These are phyloP conservation scores for Andrographis paniculata DNA, from an alignment of 305 asterid species.

Conservation along the genomic window DNA sequence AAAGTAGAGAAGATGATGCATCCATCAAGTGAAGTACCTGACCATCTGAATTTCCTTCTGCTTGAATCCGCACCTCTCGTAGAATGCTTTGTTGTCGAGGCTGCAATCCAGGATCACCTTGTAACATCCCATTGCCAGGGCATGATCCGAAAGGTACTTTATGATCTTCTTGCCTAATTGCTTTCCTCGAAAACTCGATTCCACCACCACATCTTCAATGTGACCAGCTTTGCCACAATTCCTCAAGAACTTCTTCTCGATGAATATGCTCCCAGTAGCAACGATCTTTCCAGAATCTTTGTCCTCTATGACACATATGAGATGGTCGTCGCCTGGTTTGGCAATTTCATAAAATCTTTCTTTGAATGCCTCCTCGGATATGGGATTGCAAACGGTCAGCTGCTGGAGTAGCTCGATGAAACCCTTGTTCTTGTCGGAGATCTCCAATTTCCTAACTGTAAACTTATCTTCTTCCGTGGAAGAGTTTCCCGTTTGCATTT, in stretches of 20 bases:
- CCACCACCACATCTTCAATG: constrained; percentile 90
- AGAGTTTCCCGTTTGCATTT: too few relatives aligned
- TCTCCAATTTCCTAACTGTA: constrained; percentile 50
- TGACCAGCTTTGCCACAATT: constrained; percentile 80
- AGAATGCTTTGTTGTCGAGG: constrained; percentile 45
- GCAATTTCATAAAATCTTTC: constrained; percentile 27
- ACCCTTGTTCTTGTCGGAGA: constrained; percentile 38
- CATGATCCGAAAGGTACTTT: constrained; percentile 58
- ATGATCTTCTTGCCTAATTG: constrained; percentile 66
- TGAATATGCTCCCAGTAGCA: constrained; percentile 69
- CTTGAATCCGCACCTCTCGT: constrained; percentile 83
- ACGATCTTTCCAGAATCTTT: constrained; percentile 37
- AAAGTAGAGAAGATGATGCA: background rate
- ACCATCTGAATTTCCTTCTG: constrained; percentile 72
- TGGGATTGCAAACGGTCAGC: constrained; percentile 27
- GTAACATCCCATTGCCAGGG: constrained; percentile 61
- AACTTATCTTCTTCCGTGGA: constrained; percentile 28
- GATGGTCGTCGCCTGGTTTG: constrained; percentile 39
- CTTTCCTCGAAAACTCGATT: constrained; percentile 56
- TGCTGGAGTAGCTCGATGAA: constrained; percentile 33
- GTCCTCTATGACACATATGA: constrained; percentile 62
- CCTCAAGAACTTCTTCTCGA: constrained; percentile 70
- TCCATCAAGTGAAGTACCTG: constrained; percentile 45
- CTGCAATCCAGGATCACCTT: constrained; percentile 87
- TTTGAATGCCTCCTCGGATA: constrained; percentile 29